phyloP scores from a whole-genome alignment of 2,329 filamentous ascomycete genomes.

The Botryotinia convoluta region DNA sequence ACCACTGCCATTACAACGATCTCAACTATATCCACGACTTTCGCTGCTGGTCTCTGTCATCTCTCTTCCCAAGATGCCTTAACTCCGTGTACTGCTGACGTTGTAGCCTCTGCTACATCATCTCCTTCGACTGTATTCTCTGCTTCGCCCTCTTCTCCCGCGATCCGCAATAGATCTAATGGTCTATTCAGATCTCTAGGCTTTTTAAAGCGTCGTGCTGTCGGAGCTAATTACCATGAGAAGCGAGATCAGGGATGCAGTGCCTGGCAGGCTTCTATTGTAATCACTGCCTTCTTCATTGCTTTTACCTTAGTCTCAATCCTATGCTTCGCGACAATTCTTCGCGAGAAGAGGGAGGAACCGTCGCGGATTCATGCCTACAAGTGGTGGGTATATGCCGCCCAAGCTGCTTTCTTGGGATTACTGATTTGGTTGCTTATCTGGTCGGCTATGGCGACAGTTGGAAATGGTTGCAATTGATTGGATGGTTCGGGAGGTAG shows the following conservation, averaged over 20 bases:
- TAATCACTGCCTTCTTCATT: not conserved
- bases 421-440: not conserved
- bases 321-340: not conserved
- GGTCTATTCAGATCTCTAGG: not conserved
- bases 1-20: not conserved
- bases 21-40: not conserved
- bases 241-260: not conserved
- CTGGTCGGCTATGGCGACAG: not conserved
- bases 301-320: not conserved
- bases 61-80: not conserved
- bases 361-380: not conserved
- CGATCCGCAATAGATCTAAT: not conserved
- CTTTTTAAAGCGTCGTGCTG: not conserved
- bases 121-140: not conserved
- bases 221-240: not conserved
- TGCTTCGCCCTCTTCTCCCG: not conserved
- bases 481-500: not conserved
- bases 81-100: not conserved
- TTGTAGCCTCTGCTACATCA: not conserved
- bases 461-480: not conserved
- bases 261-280: not conserved
- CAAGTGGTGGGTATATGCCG: constrained; percentile 1
- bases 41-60: not conserved
- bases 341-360: not conserved
- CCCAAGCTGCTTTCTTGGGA: not conserved